A percentile compares a stretch with the other conserved stretches of the same genome.
Conservation (phyloP, 495 filamentous ascomycete genomes). For the Aspergillus campestris region DNA sequence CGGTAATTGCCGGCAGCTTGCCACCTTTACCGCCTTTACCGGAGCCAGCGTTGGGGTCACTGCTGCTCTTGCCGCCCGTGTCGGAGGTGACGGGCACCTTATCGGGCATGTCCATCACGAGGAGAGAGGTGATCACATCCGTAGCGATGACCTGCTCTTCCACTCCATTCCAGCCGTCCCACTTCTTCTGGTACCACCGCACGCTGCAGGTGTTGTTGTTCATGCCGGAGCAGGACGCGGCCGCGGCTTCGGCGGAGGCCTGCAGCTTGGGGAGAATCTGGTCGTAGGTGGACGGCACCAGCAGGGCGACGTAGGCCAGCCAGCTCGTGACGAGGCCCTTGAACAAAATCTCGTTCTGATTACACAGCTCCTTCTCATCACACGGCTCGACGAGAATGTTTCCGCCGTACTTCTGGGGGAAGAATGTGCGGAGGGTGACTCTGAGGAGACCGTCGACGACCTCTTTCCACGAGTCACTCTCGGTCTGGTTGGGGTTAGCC, state of each 20-base stretch:
- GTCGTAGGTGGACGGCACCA: conserved; percentile 51
- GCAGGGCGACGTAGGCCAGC: conserved; percentile 63
- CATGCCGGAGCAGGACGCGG: conserved; percentile 54
- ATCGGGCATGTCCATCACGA: conserved; percentile 4
- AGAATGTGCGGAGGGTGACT: conserved; percentile 49
- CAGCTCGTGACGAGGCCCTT: conserved; percentile 71
- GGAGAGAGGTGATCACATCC: conserved; percentile 38
- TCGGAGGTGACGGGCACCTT: conserved; percentile 17
- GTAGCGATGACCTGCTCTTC: conserved; percentile 44
- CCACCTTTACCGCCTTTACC: conserved; percentile 41
- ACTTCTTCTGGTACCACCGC: conserved; percentile 54
- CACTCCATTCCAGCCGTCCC: conserved; percentile 57
- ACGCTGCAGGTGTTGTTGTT: conserved; percentile 63
- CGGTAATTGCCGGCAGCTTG: conserved; percentile 34
- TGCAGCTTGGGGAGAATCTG: conserved; percentile 57
- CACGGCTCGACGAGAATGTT: conserved; percentile 63
- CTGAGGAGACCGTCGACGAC: conserved; percentile 50
- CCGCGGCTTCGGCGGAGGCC: conserved; percentile 59
- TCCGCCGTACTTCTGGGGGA: conserved; percentile 37
- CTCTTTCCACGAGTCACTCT: conserved; percentile 44
- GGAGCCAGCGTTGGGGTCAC: conserved; percentile 16
- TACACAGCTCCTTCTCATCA: conserved; percentile 52
- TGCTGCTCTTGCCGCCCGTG: conserved; percentile 26
- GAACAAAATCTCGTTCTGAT: conserved; percentile 70
- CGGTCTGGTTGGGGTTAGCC: conserved; percentile 38